Conservation (phyloP, 164 flowering plant species). For the Warburgia ugandensis region DNA sequence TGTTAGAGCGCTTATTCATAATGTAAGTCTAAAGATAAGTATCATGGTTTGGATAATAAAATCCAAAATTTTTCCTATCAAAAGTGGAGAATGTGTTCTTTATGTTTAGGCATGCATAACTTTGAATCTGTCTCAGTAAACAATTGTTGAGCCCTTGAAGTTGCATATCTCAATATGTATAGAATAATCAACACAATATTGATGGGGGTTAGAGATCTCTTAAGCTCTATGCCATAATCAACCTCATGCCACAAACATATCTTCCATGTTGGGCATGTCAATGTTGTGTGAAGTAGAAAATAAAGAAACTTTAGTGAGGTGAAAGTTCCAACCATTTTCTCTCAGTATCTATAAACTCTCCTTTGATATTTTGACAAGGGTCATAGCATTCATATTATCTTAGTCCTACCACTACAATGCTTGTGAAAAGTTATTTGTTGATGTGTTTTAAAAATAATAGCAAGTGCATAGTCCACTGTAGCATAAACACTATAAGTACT, state of each 20-base stretch:
- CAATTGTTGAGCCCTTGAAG: background rate
- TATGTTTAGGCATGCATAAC: constrained; percentile 2
- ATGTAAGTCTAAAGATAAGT: constrained; percentile 1
- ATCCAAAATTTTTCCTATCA: background rate
- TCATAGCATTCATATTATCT: constrained; percentile 5
- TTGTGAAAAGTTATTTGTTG: too few relatives aligned
- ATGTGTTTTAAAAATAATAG: too few relatives aligned
- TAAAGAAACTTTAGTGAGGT: background rate
- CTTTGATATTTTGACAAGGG: background rate
- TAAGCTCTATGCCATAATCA: background rate
- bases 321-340: constrained; percentile 2
- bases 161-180: background rate
- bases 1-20: background rate
- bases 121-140: background rate
- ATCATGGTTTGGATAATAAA: background rate
- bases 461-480: too few relatives aligned
- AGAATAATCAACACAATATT: background rate
- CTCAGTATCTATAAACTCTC: background rate
- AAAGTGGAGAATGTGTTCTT: constrained; percentile 3
- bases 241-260: background rate
- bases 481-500: too few relatives aligned
- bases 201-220: constrained; percentile 1
- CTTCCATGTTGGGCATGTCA: background rate
- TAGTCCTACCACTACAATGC: background rate
- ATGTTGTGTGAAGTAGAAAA: background rate